Base-by-base conservation (phyloP, 2,329 filamentous ascomycete genomes). In the Neonectria punicea region DNA sequence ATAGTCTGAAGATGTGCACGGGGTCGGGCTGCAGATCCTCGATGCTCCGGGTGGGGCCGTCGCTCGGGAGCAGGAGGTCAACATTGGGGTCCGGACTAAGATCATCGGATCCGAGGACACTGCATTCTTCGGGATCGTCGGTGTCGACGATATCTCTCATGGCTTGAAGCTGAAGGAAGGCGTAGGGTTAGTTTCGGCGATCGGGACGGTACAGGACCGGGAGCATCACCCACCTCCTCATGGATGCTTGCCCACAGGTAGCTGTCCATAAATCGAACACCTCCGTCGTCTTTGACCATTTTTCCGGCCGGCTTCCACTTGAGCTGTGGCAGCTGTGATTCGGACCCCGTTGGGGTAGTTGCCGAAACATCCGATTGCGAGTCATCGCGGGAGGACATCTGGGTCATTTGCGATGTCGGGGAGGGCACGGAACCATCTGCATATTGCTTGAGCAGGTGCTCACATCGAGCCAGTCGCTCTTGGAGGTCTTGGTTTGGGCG, bases 1-100 rank as follows among this genome's bases (percentile, higher is more conserved):
- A 95, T 5, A 95, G 83, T 55, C 85, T 85, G 72, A 92, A 89
- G 28, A 92, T 86, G 36, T 92, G 88, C 13, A 87, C 84, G 0
- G 89, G 86, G 5, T 87, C 82, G 0, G 92, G 92, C 70, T 91
- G 89, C 74, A 92, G 79, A 14, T 85, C 82, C 57, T 85, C 82
- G 14, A 81, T 70, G 49, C 77, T 81, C 25, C 77, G 73, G 6
- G 77, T 74, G 1, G 79, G 77, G 32, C 80, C 74, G 57, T 83
- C 81, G 34, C 80, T 79, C 5, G 75, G 71, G 54, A 88, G 78
- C 11, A 89, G 67, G 6, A 89, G 74, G 41, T 85, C 85, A 20
- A 83, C 80, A 53, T 86, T 83, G 60, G 84, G 83, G 64, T 88
- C 86, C 1, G 86, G 86, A 1, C 82, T 84, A 30, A 80, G 70